Evolutionary conservation across 2,329 filamentous ascomycete genomes (phyloP), one percentile per base, ranked within the genome.

Genomic region (Fusarium caatingaense): DNA sequence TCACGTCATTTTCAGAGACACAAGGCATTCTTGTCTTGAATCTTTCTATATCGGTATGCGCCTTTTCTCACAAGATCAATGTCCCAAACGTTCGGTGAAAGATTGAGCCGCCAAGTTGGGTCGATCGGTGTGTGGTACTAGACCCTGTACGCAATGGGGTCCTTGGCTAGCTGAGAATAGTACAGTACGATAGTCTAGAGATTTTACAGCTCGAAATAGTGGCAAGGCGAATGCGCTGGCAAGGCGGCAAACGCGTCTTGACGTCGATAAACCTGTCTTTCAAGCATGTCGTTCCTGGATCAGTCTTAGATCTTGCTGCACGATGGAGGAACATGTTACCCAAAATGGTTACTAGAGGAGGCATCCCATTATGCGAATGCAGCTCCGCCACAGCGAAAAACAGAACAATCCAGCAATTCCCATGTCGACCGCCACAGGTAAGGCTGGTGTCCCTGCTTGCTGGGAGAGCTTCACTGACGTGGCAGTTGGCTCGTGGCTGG

Each of bases 381-480:
- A 74, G 76, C 81, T 82, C 77, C 80, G 81, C 81, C 81, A 82
- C 80, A 78, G 58, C 30, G 46, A 59, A 57, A 57, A 56, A 51
- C 18, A n/a, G 20, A 18, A 49, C 28, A 49, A 30, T 30, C 28
- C 28, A 30, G 27, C 27, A 28, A 30, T 55, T 54, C 55, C 34
- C 68, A 74, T 61, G 60, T 37, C 18, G 34, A 8, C 54, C 68
- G 65, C 70, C 68, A 72, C 69, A 68, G 46, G n/a, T 80, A 80
- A 81, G 81, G 80, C 80, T 83, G 76, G 80, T 69, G 73, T 27
- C 62, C 60, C 49, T 58, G 67, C 28, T 58, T 68, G 51, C 53
- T 56, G 44, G 48, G 49, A 34, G 44, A 60, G 40, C 62, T 66
- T 66, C 54, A 58, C 72, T 81, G 81, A 83, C 82, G 82, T 84